phyloP scores from a whole-genome alignment of 768 basidiomycete species.

The Kwoniella pini region DNA sequence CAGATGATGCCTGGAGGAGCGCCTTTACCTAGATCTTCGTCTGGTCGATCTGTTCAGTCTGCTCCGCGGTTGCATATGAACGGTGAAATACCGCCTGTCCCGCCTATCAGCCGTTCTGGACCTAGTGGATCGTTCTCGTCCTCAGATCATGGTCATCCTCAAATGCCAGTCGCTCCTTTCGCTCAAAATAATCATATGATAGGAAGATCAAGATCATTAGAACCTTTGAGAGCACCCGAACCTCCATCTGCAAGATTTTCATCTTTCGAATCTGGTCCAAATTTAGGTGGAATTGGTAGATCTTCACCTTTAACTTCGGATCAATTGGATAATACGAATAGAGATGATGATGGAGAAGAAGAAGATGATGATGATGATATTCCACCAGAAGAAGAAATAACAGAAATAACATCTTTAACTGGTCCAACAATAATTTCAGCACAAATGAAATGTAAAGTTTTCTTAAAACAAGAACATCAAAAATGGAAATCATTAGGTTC shows the following conservation, averaged over 20 bases:
- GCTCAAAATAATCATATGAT: constrained; percentile 12
- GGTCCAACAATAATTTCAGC: constrained; percentile 79
- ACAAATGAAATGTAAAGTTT: constrained; percentile 97
- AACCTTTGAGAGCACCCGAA: constrained; percentile 47
- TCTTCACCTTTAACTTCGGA: constrained; percentile 9
- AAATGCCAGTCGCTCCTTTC: neutral
- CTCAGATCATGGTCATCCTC: constrained; percentile 25
- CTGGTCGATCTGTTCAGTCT: constrained; percentile 45
- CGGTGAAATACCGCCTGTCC: constrained; percentile 37
- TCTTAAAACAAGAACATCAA: constrained; percentile 85
- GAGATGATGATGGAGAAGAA: constrained; percentile 38
- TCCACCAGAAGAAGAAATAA: constrained; percentile 49
- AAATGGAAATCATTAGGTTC: constrained; percentile 96
- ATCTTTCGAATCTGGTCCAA: constrained; percentile 31
- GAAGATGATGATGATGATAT: constrained; percentile 45
- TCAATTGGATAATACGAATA: neutral
- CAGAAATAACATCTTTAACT: constrained; percentile 58
- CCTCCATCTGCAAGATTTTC: constrained; percentile 49
- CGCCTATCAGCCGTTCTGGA: constrained; percentile 17
- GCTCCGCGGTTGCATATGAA: constrained; percentile 22
- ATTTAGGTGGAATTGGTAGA: constrained; percentile 2
- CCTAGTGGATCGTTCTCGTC: constrained; percentile 34
- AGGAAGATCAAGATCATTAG: constrained; percentile 53
- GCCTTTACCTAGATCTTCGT: constrained; percentile 38
- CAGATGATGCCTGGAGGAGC: constrained; percentile 11